Evolutionary conservation across 2,329 filamentous ascomycete species (phyloP), one percentile per base, ranked within the genome.

Genomic region (Hypoxylon sp.): DNA sequence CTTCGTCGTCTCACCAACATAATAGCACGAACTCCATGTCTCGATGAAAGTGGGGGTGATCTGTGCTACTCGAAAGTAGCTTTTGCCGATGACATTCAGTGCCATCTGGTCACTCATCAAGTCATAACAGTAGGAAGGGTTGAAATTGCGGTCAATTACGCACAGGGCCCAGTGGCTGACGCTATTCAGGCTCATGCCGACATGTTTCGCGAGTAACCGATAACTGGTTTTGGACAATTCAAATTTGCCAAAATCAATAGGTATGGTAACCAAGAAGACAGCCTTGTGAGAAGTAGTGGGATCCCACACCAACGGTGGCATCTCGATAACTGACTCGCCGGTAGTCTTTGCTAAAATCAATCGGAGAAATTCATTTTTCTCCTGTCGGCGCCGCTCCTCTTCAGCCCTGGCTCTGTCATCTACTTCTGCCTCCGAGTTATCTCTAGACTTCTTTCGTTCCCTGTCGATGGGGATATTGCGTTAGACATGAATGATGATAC

Each of bases 1-100:
- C 46, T 63, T 64, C 2, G 64, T 68, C 5, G 66, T 69, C 54
- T 70, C 67, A 7, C 67, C 67, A 11, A 70, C 62, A 17, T 69
- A 70, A 31, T 63, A 67, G 23, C 62, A 67, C 15, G 60, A 62
- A 6, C 51, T 67, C 67, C 66, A 70, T 2, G 59, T 63, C 9
- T 55, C 51, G 16, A 69, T 60, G 32, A 62, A 63, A 23, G 63
- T 61, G 4, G 63, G 51, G 13, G 62, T 67, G 7, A 69, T 53
- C 29, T 68, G 62, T n/a, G 64, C 56, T n/a, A 63, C 60, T 23
- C 67, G 63, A 43, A 67, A 63, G 12, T 60, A 59, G 20, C 63
- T 68, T 45, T 62, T 65, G 21, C 65, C 64, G 2, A 66, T 42
- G 41, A 60, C 61, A 23, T 57, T 62, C 12, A 65, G 62, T 16